Conservation (phyloP, 306 rosid species). For the Lupinus albus region DNA sequence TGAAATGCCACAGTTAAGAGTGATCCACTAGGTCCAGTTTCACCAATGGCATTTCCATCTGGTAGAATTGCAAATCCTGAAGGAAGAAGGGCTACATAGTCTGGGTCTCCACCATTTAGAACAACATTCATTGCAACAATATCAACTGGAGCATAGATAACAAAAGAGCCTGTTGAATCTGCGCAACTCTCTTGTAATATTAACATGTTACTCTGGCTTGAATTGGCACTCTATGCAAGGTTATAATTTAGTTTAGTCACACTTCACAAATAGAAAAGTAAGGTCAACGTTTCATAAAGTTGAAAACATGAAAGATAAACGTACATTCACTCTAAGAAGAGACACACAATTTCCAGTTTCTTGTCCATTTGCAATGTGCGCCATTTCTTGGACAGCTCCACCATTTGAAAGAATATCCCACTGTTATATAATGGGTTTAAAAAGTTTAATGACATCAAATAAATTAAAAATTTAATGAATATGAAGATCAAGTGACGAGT, state of each 20-base stretch:
- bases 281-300: not conserved
- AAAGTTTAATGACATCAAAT: not conserved
- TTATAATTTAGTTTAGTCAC: not conserved
- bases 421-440: slow-evolving; percentile 40
- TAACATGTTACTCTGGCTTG: slow-evolving; percentile 99
- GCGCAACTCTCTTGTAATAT: slow-evolving; percentile 93
- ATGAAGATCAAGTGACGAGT: not conserved
- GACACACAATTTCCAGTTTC: slow-evolving; percentile 93
- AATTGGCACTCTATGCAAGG: slow-evolving; percentile 77
- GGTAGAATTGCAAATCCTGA: slow-evolving; percentile 96
- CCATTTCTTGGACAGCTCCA: slow-evolving; percentile 96
- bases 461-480: not conserved
- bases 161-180: slow-evolving; percentile 76
- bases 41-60: slow-evolving; percentile 52
- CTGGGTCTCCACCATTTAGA: slow-evolving; percentile 92
- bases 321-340: slow-evolving; percentile 82
- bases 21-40: slow-evolving; percentile 66
- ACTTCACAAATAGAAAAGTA: not conserved
- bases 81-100: slow-evolving; percentile 93
- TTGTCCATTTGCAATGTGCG: slow-evolving; percentile 92
- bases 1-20: slow-evolving; percentile 93
- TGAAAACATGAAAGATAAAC: slow-evolving; percentile 4
- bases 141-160: slow-evolving; percentile 91
- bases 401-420: slow-evolving; percentile 99
- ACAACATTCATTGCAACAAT: slow-evolving; percentile 90